Conservation (phyloP, 208 protist species). For the Acanthamoeba polyphaga region DNA sequence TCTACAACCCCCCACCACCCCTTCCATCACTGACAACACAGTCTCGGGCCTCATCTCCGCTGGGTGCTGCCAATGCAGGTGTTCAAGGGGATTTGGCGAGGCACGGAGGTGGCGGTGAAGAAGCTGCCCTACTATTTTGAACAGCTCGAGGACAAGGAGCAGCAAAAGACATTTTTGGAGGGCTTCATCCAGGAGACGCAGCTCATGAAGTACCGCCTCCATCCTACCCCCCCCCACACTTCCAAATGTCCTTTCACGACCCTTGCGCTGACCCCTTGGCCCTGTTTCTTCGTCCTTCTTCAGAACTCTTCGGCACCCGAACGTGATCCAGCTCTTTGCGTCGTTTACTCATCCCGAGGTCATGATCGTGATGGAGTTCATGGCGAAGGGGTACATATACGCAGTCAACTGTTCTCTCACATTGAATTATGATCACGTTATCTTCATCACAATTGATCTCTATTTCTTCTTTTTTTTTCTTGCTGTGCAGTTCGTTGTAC, state of each 20-base stretch:
- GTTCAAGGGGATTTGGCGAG: conserved; percentile 66
- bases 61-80: not conserved
- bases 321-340: conserved; percentile 69
- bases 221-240: not conserved
- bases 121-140: conserved; percentile 77
- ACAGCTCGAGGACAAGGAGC: conserved; percentile 68
- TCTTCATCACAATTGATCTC: not conserved
- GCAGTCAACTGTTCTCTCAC: not conserved
- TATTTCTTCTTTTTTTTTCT: not conserved
- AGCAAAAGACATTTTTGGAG: conserved; percentile 62
- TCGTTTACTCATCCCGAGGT: conserved; percentile 71
- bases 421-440: not conserved
- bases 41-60: no score
- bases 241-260: no score
- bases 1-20: not conserved
- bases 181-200: conserved; percentile 73
- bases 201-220: conserved; percentile 55
- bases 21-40: not conserved
- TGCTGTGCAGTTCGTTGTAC: conserved; percentile 7
- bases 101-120: conserved; percentile 71
- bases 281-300: not conserved
- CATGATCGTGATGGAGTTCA: conserved; percentile 73
- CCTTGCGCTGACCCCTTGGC: no score
- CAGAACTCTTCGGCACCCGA: conserved; percentile 51
- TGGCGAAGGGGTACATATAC: conserved; percentile 25